A percentile compares a stretch with the other conserved stretches of the same genome.
Evolutionary conservation across 768 basidiomycete genomes (phyloP).

Genomic region (Rubroboletus pulcherrimus): DNA sequence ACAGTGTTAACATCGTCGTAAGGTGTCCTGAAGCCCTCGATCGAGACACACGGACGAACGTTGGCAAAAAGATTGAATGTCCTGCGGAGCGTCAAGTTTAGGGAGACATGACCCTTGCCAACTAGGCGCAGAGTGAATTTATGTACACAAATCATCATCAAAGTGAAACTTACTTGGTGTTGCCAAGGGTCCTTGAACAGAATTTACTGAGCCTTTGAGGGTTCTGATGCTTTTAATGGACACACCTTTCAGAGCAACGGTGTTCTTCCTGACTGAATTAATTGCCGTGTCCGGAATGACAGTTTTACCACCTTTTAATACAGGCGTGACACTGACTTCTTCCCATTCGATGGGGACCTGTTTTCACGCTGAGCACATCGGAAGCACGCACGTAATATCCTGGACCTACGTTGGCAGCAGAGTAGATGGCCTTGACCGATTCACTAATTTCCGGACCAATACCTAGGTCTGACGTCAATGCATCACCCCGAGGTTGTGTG

Average conservation of each 20-base stretch:
- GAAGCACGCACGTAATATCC: neutral
- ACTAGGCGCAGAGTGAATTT: constrained; percentile 46
- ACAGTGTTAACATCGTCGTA: constrained; percentile 99
- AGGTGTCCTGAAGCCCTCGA: constrained; percentile 95
- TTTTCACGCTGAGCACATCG: constrained; percentile 10
- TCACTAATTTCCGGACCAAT: constrained; percentile 99
- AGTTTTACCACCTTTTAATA: constrained; percentile 92
- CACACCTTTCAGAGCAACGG: constrained; percentile 93
- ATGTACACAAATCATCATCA: constrained; percentile 3
- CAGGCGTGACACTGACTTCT: constrained; percentile 94
- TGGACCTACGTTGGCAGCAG: constrained; percentile 68
- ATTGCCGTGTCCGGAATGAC: constrained; percentile 94
- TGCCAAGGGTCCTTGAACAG: constrained; percentile 75
- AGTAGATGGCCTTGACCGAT: constrained; percentile 92
- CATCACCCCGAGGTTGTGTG: constrained; percentile 3
- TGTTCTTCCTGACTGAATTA: constrained; percentile 90
- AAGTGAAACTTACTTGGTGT: constrained; percentile 77
- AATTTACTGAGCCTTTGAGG: constrained; percentile 7
- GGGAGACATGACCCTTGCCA: constrained; percentile 97
- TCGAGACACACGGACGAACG: constrained; percentile 93
- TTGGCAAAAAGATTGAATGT: constrained; percentile 99
- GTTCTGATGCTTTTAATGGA: neutral
- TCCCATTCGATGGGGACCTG: constrained; percentile 99
- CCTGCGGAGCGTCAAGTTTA: constrained; percentile 94
- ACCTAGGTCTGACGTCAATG: constrained; percentile 46